Conservation (phyloP, 148 eudicot species). For the Pouteria glomerata region DNA sequence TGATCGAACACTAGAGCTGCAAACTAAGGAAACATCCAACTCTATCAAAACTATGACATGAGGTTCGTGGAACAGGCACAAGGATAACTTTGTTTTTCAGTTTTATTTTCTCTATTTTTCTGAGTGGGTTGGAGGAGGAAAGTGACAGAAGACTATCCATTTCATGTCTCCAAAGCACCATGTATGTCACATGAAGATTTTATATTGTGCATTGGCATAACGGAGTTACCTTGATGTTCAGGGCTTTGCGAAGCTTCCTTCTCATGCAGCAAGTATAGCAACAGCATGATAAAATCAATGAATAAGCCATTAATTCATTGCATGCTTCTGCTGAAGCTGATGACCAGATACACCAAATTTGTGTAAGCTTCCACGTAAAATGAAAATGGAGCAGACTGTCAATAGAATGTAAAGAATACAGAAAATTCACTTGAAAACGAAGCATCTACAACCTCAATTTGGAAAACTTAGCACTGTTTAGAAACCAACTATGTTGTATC, state of each 20-base stretch:
- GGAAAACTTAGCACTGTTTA: not conserved
- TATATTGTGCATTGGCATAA: conserved; percentile 2
- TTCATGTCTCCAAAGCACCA: not conserved
- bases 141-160: not conserved
- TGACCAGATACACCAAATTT: conserved; percentile 17
- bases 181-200: not conserved
- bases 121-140: not conserved
- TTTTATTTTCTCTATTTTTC: not conserved
- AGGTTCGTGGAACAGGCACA: not conserved
- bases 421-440: not conserved
- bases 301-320: conserved; percentile 84
- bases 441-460: not conserved
- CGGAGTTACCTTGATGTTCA: conserved; percentile 64
- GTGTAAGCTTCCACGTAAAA: not conserved
- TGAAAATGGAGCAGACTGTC: not conserved
- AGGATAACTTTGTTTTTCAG: not conserved
- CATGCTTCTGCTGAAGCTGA: conserved; percentile 96
- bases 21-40: not conserved
- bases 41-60: not conserved
- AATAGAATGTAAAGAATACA: not conserved
- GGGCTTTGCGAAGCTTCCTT: conserved; percentile 76
- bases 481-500: not conserved
- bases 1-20: not conserved
- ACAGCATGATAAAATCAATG: conserved; percentile 90
- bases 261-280: conserved; percentile 96